A percentile compares a stretch with the other conserved stretches of the same genome.
Evolutionary conservation across 2,329 filamentous ascomycete genomes (phyloP).

Genomic region (Teratosphaeria destructans): DNA sequence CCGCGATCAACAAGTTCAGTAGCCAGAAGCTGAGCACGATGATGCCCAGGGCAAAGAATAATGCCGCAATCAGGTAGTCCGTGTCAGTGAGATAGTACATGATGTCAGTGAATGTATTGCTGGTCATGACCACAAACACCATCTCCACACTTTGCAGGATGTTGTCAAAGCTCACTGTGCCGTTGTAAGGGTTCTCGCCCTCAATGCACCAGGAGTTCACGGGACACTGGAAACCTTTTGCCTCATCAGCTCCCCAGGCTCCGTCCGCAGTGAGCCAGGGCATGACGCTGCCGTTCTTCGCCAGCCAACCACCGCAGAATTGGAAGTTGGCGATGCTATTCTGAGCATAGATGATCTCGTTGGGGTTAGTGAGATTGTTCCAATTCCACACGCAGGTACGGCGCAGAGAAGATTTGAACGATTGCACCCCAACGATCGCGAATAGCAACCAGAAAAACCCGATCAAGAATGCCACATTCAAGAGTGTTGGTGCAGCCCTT

Average conservation of each 20-base stretch:
- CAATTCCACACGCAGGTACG: constrained; percentile 43
- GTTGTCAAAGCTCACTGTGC: constrained; percentile 90
- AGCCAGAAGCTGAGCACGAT: constrained; percentile 95
- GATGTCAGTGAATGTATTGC: constrained; percentile 89
- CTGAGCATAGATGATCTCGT: constrained; percentile 44
- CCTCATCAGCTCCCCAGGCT: constrained; percentile 37
- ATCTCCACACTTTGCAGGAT: constrained; percentile 84
- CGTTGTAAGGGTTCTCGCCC: constrained; percentile 65
- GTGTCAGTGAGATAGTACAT: constrained; percentile 90
- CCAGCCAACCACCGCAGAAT: constrained; percentile 78
- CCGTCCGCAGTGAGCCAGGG: constrained; percentile 60
- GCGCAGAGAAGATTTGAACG: constrained; percentile 54
- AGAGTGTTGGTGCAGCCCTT: constrained; percentile 80
- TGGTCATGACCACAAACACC: constrained; percentile 97
- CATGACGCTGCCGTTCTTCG: constrained; percentile 42
- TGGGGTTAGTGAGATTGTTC: constrained; percentile 33
- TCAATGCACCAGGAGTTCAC: constrained; percentile 73
- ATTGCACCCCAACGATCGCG: constrained; percentile 92
- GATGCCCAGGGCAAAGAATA: constrained; percentile 64
- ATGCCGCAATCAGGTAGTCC: constrained; percentile 75
- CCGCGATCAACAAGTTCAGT: constrained; percentile 85
- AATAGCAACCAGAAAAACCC: constrained; percentile 97
- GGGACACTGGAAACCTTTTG: constrained; percentile 86
- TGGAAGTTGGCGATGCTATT: constrained; percentile 46
- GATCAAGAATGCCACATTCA: constrained; percentile 89